Evolutionary conservation across 2,329 filamentous ascomycete genomes (phyloP).

Genomic region (Trichoderma breve): DNA sequence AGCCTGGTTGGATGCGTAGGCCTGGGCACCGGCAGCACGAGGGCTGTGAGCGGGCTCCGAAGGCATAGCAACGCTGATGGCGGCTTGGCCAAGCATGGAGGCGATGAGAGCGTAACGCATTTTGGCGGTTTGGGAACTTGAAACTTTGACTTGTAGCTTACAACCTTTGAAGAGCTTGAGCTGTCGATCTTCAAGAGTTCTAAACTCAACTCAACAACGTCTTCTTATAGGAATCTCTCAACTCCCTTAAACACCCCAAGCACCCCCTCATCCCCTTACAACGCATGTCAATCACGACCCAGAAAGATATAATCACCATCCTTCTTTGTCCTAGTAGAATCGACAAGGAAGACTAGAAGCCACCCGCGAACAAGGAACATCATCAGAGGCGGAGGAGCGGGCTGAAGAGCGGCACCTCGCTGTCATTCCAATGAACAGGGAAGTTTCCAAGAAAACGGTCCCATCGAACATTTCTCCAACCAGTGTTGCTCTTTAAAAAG

Average conservation of each 20-base stretch:
- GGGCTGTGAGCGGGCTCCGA: constrained; percentile 3
- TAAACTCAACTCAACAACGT: not conserved
- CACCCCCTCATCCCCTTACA: not conserved
- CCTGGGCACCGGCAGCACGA: constrained; percentile 20
- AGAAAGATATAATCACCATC: constrained; percentile 6
- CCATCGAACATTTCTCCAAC: not conserved
- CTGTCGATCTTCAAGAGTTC: not conserved
- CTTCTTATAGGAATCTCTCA: constrained; percentile 8
- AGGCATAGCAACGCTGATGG: constrained; percentile 8
- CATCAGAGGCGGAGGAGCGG: not conserved
- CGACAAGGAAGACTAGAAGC: not conserved
- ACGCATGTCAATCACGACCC: not conserved
- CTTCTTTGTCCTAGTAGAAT: constrained; percentile 6
- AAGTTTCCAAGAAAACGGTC: constrained; percentile 2
- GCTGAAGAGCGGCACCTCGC: not conserved
- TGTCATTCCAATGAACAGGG: not conserved
- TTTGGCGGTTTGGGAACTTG: not conserved
- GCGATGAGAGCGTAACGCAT: constrained; percentile 17
- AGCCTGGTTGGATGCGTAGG: constrained; percentile 38
- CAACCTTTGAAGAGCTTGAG: constrained; percentile 9
- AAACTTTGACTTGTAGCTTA: not conserved
- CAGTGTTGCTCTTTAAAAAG: not conserved
- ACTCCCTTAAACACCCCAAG: not conserved
- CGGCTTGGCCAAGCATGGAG: constrained; percentile 13
- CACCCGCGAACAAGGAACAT: not conserved